phyloP scores from a whole-genome alignment of 2,329 filamentous ascomycete genomes.

The Ascochyta clinopodiicola region DNA sequence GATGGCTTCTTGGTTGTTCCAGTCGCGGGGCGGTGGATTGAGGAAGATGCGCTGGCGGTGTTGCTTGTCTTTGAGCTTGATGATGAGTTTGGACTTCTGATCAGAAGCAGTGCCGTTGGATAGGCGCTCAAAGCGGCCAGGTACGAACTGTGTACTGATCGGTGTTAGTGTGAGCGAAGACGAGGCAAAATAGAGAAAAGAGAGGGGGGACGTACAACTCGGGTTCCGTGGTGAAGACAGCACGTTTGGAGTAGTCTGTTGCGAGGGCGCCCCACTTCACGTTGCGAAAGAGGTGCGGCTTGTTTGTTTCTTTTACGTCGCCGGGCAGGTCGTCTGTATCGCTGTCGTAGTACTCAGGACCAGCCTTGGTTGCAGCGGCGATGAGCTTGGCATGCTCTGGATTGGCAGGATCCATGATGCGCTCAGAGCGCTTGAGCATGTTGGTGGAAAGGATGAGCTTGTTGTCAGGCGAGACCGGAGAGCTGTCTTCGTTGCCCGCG shows the following conservation, averaged over 20 bases:
- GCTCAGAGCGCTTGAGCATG: constrained; percentile 28
- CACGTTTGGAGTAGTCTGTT: constrained; percentile 16
- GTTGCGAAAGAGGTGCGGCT: constrained; percentile 35
- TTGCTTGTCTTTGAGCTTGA: constrained; percentile 32
- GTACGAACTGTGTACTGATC: constrained; percentile 31
- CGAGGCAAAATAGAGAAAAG: neutral
- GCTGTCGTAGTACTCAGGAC: constrained; percentile 36
- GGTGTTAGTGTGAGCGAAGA: neutral
- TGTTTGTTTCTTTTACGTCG: constrained; percentile 23
- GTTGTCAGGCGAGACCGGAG: neutral
- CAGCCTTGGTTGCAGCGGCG: constrained; percentile 24
- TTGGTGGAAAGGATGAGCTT: constrained; percentile 17
- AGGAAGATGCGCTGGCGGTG: constrained; percentile 32
- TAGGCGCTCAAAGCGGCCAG: constrained; percentile 36
- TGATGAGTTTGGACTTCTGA: constrained; percentile 37
- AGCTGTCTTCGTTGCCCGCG: constrained; percentile 1
- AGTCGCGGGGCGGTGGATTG: constrained; percentile 38
- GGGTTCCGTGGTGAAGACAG: constrained; percentile 23
- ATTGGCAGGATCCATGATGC: constrained; percentile 28
- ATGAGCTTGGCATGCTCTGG: constrained; percentile 30
- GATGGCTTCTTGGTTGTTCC: constrained; percentile 34
- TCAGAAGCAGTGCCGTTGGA: constrained; percentile 29
- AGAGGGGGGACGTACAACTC: constrained; percentile 16
- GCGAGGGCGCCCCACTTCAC: constrained; percentile 32
- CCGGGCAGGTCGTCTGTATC: constrained; percentile 28